Base-by-base conservation (phyloP, 768 basidiomycete genomes). In the Leucocoprinus birnbaumii region DNA sequence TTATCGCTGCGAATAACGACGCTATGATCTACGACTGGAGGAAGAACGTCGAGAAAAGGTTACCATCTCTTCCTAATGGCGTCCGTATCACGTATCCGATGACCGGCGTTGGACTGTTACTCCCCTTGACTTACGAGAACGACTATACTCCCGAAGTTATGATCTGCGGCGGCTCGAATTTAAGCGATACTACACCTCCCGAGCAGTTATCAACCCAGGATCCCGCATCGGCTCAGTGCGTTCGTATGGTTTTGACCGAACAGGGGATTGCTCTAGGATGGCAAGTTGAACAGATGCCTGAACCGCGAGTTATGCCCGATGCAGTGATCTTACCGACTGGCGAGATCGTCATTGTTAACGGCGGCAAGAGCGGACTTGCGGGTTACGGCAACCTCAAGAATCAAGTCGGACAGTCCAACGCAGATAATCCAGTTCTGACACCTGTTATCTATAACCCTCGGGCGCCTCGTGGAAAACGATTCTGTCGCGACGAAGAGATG, bases 81-180 rank as follows among this genome's bases (percentile, higher is more conserved):
- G 82, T 90, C 14, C 87, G 88, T 22, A 83, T 91, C 34, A 90
- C 90, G 0, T 92, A 93, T 65, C 90, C 90, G 1, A 88, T 91
- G 86, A 73, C 88, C 22, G 91, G 85, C 40, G 84, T 84, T 14
- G 89, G 75, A 11, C 58, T 89, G n/a, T 74, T 93, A 40, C 80
- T 93, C 8, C 89, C 91, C 9, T 72, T 93, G 7, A 77, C 78
- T 3, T 81, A 83, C 2, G 73, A 77, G 8, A 83, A 83, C 61
- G 65, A 77, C 56, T 92, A 88, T 60, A 71, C 73, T 4, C 80
- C 91, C 0, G 87, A 89, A 61, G 70, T 93, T 41, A 73, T 93
- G 19, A 66, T 93, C 24, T 93, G 91, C 53, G 91, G 91, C 9
- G 91, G 91, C 10, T 89, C 91, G 1, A 69, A 73, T 21, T 68